phyloP scores from a whole-genome alignment of 2,329 filamentous ascomycete genomes.

The Apiospora hydei region DNA sequence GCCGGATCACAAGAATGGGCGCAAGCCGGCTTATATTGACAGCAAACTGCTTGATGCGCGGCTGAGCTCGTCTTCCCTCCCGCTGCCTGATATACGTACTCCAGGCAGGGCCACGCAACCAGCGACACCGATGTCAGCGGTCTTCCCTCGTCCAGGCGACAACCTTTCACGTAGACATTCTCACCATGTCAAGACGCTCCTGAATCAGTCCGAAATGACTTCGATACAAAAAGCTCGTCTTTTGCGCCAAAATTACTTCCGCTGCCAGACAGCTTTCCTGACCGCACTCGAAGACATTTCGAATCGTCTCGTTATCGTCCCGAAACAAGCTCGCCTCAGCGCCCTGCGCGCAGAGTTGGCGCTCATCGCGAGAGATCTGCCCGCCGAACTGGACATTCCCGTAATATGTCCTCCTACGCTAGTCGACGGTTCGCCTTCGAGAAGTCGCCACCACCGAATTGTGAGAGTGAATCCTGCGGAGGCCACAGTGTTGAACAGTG shows the following conservation, averaged over 20 bases:
- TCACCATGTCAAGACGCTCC: constrained; percentile 63
- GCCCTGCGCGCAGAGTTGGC: constrained; percentile 82
- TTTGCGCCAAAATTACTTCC: constrained; percentile 82
- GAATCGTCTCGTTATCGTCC: constrained; percentile 82
- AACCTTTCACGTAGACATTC: constrained; percentile 65
- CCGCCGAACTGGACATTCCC: constrained; percentile 84
- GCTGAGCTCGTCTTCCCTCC: constrained; percentile 72
- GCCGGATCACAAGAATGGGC: constrained; percentile 34
- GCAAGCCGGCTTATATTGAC: constrained; percentile 58
- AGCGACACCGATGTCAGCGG: constrained; percentile 64
- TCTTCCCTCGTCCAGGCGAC: constrained; percentile 56
- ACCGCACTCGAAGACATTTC: constrained; percentile 85
- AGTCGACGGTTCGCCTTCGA: constrained; percentile 74
- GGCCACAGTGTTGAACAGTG: constrained; percentile 84
- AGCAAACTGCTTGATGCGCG: constrained; percentile 64
- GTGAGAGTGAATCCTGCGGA: constrained; percentile 85
- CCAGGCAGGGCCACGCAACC: constrained; percentile 61
- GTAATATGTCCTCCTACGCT: constrained; percentile 80
- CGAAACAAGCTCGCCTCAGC: constrained; percentile 81
- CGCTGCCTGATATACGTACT: constrained; percentile 67
- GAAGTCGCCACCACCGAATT: constrained; percentile 82
- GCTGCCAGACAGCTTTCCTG: constrained; percentile 81
- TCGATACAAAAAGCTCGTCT: constrained; percentile 73
- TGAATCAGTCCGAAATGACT: constrained; percentile 69
- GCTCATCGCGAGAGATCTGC: constrained; percentile 80